Evolutionary conservation across 2,329 filamentous ascomycete species (phyloP), one percentile per base, ranked within the genome.

Genomic region (Penicillium sp.): DNA sequence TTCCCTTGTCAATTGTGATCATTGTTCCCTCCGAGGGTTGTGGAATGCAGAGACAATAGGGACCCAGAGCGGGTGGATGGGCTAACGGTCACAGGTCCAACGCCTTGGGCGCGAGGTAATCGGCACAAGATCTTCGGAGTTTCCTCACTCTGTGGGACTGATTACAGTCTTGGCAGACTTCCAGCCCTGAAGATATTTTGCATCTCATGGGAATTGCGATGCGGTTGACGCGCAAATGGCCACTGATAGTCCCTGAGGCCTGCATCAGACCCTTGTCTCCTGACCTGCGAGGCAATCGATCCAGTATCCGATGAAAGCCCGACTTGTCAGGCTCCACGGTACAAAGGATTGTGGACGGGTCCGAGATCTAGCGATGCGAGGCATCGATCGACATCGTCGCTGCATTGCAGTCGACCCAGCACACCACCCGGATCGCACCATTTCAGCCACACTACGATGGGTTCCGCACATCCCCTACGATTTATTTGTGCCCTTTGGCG

Each of bases 391-490:
- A 39, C 45, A 41, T 35, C 35, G 38, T 47, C 37, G 41, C 42
- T 48, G 42, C 40, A 51, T 44, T 32, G 27, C 38, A 37, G 41
- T 37, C 43, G 30, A 27, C 25, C 25, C 11, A 34, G 33, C 30
- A 32, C 36, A 44, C 48, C 44, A 48, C 35, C 43, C 44, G 40
- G 47, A 47, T 48, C 41, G 34, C 39, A 41, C 33, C 27, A 47
- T 45, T 52, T 47, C 50, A 53, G 50, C 48, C 49, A 52, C 48
- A 31, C 34, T 38, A 39, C 40, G 47, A 52, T 50, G 43, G 35
- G 45, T 47, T 41, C 43, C 32, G 42, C 50, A 46, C 39, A 38
- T 38, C 36, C 11, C 41, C 34, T 41, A 39, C 44, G 45, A 52
- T 49, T 48, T 47, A n/a, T n/a, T n/a, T n/a, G n/a, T n/a, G n/a